Percentiles rank a stretch among this genome's conserved stretches.
Evolutionary conservation across 1,284 basidiomycete genomes (phyloP).

Genomic region (Fomitopsis pinicola): DNA sequence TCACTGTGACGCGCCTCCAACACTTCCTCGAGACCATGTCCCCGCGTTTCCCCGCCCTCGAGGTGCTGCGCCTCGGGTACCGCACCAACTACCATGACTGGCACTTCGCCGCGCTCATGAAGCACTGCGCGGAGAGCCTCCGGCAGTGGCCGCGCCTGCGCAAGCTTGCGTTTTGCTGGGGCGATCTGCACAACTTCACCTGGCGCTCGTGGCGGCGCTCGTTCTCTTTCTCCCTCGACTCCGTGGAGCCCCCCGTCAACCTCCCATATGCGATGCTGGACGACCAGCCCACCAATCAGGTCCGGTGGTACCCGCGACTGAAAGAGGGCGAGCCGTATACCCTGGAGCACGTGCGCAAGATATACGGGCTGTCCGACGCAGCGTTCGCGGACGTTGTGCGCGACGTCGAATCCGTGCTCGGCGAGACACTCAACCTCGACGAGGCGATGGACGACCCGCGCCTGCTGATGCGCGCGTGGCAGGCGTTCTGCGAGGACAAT

Average conservation of each 20-base stretch:
- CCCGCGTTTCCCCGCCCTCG: not conserved
- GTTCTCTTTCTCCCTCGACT: not conserved
- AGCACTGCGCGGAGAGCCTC: not conserved
- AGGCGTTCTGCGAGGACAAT: not conserved
- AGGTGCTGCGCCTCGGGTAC: not conserved
- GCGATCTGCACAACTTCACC: not conserved
- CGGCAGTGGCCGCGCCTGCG: not conserved
- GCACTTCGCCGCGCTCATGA: not conserved
- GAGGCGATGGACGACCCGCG: not conserved
- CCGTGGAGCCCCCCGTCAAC: not conserved
- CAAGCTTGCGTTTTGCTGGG: not conserved
- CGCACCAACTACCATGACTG: not conserved
- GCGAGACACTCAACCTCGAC: not conserved
- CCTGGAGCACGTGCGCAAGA: not conserved
- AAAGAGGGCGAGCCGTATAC: not conserved
- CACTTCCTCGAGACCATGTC: not conserved
- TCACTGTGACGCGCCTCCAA: not conserved
- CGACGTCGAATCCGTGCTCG: not conserved
- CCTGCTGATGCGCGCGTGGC: constrained; percentile 11
- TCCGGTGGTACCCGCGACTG: not conserved
- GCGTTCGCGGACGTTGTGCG: not conserved
- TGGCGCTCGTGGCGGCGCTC: not conserved
- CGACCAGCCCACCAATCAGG: not conserved
- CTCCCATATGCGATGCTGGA: not conserved
- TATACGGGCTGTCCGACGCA: not conserved